Conservation (phyloP, 345 rosid genomes). For the Citrus reticulata region DNA sequence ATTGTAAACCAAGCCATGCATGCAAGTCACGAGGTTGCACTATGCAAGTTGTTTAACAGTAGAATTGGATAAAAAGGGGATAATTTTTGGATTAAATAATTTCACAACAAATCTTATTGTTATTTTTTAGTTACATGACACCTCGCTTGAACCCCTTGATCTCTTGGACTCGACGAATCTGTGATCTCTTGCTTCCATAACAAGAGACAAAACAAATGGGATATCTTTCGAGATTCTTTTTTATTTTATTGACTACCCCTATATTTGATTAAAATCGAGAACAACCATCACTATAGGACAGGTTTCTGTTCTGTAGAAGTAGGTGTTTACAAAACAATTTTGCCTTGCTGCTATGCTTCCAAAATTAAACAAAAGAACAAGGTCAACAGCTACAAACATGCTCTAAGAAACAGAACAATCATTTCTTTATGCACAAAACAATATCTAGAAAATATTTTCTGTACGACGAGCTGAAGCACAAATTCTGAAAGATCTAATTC, state of each 20-base stretch:
- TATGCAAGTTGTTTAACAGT: neutral
- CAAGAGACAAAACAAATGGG: neutral
- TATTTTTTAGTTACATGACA: too few species aligned
- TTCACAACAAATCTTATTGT: too few species aligned
- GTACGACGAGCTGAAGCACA: neutral
- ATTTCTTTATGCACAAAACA: neutral
- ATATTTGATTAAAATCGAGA: neutral
- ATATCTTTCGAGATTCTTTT: neutral
- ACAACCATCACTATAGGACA: neutral
- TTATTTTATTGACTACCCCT: neutral
- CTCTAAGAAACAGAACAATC: neutral
- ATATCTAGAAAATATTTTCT: neutral
- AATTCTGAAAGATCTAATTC: neutral
- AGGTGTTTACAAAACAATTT: neutral
- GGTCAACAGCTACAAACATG: too few species aligned
- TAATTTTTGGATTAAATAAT: too few species aligned
- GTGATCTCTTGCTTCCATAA: too few species aligned
- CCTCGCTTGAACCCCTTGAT: too few species aligned
- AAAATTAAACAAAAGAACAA: neutral
- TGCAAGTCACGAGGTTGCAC: neutral
- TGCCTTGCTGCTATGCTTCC: neutral
- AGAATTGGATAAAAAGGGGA: neutral
- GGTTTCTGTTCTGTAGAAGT: neutral
- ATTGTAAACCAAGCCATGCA: neutral
- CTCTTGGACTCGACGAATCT: too few species aligned